phyloP scores from a whole-genome alignment of 1,284 basidiomycete species.

The Ustilago trichophora region DNA sequence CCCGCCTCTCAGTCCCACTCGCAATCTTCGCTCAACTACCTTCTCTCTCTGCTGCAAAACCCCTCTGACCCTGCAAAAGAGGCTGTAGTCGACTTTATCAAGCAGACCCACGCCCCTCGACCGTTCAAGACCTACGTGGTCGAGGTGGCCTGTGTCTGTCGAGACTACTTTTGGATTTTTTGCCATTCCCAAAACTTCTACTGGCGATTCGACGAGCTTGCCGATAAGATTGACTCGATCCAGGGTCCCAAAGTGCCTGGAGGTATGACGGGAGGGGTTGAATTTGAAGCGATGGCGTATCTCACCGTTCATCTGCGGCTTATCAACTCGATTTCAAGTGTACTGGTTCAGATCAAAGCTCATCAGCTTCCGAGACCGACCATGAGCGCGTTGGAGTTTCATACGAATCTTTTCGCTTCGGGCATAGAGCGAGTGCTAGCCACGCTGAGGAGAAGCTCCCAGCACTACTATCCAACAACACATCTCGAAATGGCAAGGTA shows the following conservation, averaged over 20 bases:
- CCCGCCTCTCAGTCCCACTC: constrained; percentile 45
- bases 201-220: constrained; percentile 82
- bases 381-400: constrained; percentile 47
- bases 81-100: constrained; percentile 77
- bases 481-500: constrained; percentile 61
- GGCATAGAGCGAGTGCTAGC: constrained; percentile 52
- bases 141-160: constrained; percentile 86
- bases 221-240: constrained; percentile 75
- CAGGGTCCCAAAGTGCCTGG: constrained; percentile 93
- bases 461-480: constrained; percentile 55
- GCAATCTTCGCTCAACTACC: constrained; percentile 45
- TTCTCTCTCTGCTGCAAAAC: constrained; percentile 57
- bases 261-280: constrained; percentile 97
- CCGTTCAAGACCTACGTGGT: constrained; percentile 90
- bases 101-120: constrained; percentile 79
- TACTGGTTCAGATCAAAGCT: constrained; percentile 18
- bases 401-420: constrained; percentile 41
- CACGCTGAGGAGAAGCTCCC: constrained; percentile 39
- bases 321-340: constrained; percentile 40
- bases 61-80: constrained; percentile 40
- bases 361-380: constrained; percentile 17
- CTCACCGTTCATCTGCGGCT: constrained; percentile 68
- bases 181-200: constrained; percentile 92
- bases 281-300: constrained; percentile 95
- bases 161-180: constrained; percentile 98